Conservation (phyloP, 495 filamentous ascomycete species). For the Lasiosphaeriaceae sp. region DNA sequence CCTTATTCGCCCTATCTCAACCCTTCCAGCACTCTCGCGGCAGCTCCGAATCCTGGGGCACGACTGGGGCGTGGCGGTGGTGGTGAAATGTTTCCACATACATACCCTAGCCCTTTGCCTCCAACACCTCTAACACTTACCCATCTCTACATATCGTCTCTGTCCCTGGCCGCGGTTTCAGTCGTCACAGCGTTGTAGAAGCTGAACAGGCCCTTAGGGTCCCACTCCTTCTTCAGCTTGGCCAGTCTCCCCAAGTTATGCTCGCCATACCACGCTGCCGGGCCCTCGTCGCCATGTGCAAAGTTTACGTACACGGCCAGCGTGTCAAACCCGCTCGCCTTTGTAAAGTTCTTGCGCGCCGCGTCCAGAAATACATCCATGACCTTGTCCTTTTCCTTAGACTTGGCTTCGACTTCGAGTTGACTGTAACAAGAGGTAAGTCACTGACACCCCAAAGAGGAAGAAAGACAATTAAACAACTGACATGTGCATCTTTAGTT, state of each 20-base stretch:
- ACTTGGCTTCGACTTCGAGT: neutral
- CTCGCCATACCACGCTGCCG: conserved; percentile 20
- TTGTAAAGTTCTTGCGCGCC: neutral
- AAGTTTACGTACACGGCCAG: conserved; percentile 32
- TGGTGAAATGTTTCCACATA: no score
- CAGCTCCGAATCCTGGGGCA: no score
- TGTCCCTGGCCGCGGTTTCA: no score
- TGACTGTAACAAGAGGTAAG: neutral
- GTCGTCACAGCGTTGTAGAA: conserved; percentile 15
- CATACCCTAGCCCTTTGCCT: no score
- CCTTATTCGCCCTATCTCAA: no score
- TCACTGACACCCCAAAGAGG: neutral
- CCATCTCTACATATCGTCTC: no score
- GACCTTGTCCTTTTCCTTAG: neutral
- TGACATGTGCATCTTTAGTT: neutral
- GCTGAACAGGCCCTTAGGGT: conserved; percentile 24
- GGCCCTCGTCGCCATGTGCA: conserved; percentile 35
- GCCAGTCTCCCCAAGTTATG: conserved; percentile 25
- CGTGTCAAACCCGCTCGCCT: conserved; percentile 17
- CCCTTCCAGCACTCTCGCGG: no score
- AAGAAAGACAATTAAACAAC: neutral
- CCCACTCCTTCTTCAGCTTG: conserved; percentile 28
- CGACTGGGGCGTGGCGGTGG: no score
- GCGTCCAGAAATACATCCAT: neutral
- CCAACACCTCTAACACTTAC: no score